These are phyloP conservation scores for Neolecta irregularis DNA, from an alignment of 1,139 yeast species.

Conservation along the genomic window DNA sequence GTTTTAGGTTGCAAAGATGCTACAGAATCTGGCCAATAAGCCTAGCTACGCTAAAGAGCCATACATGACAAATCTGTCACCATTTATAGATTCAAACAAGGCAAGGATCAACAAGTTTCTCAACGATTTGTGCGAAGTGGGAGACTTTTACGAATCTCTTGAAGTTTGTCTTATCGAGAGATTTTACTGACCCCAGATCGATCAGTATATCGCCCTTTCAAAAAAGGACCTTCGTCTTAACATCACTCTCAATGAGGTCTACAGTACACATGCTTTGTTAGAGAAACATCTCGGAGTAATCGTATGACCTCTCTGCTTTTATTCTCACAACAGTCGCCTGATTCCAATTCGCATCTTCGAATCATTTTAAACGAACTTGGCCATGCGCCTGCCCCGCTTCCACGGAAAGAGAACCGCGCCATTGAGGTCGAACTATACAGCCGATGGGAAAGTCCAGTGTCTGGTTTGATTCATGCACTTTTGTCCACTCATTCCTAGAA, in stretches of 20 bases:
- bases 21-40: slow-evolving; percentile 73
- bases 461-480: slow-evolving; percentile 15
- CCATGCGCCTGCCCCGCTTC: slow-evolving; percentile 23
- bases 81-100: slow-evolving; percentile 24
- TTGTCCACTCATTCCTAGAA: neutral
- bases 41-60: slow-evolving; percentile 29
- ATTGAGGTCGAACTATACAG: slow-evolving; percentile 25
- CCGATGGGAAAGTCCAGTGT: slow-evolving; percentile 28
- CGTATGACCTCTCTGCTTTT: neutral
- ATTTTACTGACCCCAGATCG: slow-evolving; percentile 18
- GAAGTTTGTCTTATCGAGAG: slow-evolving; percentile 16
- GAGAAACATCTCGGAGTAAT: slow-evolving; percentile 21
- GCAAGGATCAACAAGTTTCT: slow-evolving; percentile 24
- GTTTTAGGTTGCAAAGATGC: slow-evolving; percentile 46
- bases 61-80: slow-evolving; percentile 23
- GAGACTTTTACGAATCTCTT: slow-evolving; percentile 29
- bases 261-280: slow-evolving; percentile 26
- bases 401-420: slow-evolving; percentile 23
- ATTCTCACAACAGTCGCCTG: slow-evolving; percentile 3
- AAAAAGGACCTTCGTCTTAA: slow-evolving; percentile 25
- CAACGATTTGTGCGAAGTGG: slow-evolving; percentile 28
- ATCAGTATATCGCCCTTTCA: slow-evolving; percentile 29
- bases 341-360: slow-evolving; percentile 19
- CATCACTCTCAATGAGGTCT: slow-evolving; percentile 27
- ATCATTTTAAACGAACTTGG: slow-evolving; percentile 25